A percentile compares a stretch with the other conserved stretches of the same genome.
Conservation (phyloP, 2,329 filamentous ascomycete species). For the Xylariaceae sp. region DNA sequence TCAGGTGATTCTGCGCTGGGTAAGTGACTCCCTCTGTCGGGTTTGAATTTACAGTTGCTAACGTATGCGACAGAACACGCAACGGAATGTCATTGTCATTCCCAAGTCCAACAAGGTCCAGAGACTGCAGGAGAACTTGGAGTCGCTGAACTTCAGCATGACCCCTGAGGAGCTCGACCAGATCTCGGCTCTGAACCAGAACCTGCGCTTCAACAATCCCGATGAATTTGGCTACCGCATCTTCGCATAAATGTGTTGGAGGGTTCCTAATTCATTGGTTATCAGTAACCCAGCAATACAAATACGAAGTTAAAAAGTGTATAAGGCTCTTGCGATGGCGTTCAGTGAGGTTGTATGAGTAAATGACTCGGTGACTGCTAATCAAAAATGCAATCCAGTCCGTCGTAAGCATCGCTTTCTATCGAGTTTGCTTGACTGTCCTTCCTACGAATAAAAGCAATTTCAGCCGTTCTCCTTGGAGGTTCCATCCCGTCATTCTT, state of each 20-base stretch:
- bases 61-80: conserved; percentile 39
- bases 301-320: too few species aligned
- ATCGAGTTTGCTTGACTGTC: neutral
- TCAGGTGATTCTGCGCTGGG: conserved; percentile 62
- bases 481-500: neutral
- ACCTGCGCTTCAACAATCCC: conserved; percentile 54
- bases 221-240: conserved; percentile 28
- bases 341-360: too few species aligned
- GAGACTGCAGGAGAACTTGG: conserved; percentile 49
- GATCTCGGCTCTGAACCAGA: conserved; percentile 47
- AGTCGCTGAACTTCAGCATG: conserved; percentile 50
- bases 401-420: neutral
- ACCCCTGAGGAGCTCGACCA: conserved; percentile 47
- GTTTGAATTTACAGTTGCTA: too few species aligned
- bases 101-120: conserved; percentile 54
- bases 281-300: neutral
- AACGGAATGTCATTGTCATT: conserved; percentile 55
- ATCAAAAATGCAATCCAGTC: neutral
- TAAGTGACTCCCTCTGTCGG: too few species aligned
- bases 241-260: conserved; percentile 25
- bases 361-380: too few species aligned
- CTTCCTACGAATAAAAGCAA: neutral
- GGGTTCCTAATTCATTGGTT: neutral
- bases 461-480: neutral
- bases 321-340: too few species aligned